A percentile compares a stretch with the other conserved stretches of the same genome.
These are phyloP conservation scores for Phytopythium mirpurense DNA, from an alignment of 352 stramenopile species.

Conservation along the genomic window DNA sequence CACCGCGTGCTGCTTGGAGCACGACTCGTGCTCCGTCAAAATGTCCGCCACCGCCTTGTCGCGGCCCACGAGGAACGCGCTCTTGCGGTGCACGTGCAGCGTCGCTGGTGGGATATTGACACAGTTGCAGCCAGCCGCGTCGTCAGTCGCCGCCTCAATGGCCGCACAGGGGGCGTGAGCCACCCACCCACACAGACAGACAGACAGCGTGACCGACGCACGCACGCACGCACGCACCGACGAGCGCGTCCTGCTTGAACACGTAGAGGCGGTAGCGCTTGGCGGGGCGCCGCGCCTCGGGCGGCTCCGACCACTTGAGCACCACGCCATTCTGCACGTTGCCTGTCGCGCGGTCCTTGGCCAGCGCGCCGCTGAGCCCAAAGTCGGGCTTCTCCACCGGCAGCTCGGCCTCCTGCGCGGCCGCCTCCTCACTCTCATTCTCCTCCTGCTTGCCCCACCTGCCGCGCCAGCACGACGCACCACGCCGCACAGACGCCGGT, in stretches of 20 bases:
- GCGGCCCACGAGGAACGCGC: constrained; percentile 91
- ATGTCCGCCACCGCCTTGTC: constrained; percentile 95
- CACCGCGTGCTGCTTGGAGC: constrained; percentile 97
- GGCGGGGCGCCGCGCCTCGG: constrained; percentile 89
- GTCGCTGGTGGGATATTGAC: constrained; percentile 59
- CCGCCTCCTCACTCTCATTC: constrained; percentile 38
- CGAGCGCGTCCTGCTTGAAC: constrained; percentile 90
- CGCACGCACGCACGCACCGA: constrained; percentile 35
- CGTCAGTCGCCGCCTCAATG: too few species aligned
- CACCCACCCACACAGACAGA: too few species aligned
- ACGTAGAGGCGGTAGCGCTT: constrained; percentile 96
- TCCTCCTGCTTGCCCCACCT: constrained; percentile 78
- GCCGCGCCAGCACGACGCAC: neutral
- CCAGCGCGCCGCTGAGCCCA: constrained; percentile 94
- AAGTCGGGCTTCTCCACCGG: constrained; percentile 95
- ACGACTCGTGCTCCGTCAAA: constrained; percentile 91
- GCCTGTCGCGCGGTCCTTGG: constrained; percentile 92
- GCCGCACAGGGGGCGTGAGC: too few species aligned
- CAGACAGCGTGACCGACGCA: neutral
- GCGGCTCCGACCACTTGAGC: constrained; percentile 97
- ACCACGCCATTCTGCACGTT: constrained; percentile 96
- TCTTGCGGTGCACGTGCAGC: constrained; percentile 95
- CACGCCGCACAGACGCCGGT: too few species aligned
- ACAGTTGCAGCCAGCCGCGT: neutral
- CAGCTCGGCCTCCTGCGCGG: constrained; percentile 21